Evolutionary conservation across 2,329 filamentous ascomycete genomes (phyloP).

Genomic region (Cryphonectria naterciae): DNA sequence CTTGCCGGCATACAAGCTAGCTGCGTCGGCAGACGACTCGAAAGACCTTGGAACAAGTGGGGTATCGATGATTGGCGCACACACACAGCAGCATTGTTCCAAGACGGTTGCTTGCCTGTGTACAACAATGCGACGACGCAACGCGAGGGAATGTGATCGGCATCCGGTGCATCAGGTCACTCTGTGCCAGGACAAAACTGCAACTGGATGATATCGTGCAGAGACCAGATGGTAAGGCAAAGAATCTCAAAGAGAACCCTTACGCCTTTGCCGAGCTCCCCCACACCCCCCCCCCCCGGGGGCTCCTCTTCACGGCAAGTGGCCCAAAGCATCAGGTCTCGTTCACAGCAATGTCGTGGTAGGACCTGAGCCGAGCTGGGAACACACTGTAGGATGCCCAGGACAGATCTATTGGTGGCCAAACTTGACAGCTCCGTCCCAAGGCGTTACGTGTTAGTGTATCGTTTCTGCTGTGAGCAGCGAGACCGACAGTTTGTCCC

Average conservation of each 20-base stretch:
- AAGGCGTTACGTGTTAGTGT: slow-evolving; percentile 10
- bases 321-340: slow-evolving; percentile 3
- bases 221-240: background rate
- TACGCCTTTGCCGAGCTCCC: background rate
- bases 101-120: slow-evolving; percentile 16
- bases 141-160: slow-evolving; percentile 16
- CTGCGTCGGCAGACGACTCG: too few species aligned
- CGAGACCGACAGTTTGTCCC: background rate
- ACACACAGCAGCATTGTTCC: slow-evolving; percentile 16
- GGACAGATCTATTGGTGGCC: slow-evolving; percentile 8
- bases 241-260: background rate
- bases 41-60: background rate
- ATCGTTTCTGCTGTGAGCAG: slow-evolving; percentile 10
- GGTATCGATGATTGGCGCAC: background rate
- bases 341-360: slow-evolving; percentile 13
- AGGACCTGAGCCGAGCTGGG: slow-evolving; percentile 12
- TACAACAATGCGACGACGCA: slow-evolving; percentile 20
- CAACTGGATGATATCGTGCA: slow-evolving; percentile 8
- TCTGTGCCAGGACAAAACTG: slow-evolving; percentile 7
- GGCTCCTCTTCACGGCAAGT: background rate
- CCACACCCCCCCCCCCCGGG: too few species aligned
- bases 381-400: slow-evolving; percentile 5
- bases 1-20: too few species aligned
- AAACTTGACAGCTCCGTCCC: slow-evolving; percentile 18
- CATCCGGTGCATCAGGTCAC: slow-evolving; percentile 14